Percentiles rank a stretch among this genome's conserved stretches.
Evolutionary conservation across 2,329 filamentous ascomycete genomes (phyloP).

Genomic region (Trichophyton schoenleinii): DNA sequence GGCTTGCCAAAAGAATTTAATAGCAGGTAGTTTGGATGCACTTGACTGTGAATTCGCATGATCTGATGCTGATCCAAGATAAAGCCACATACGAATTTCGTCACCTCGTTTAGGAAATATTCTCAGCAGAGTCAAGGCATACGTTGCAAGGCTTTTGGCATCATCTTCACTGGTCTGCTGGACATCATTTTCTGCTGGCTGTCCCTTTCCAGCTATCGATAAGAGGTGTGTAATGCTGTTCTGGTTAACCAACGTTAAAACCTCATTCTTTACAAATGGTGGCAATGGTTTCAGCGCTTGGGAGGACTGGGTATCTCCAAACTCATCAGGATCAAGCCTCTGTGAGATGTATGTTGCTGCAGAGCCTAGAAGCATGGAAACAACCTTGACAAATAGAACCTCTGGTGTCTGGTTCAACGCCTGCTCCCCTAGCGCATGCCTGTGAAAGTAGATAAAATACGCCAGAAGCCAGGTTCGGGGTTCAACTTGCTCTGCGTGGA

Average conservation of each 20-base stretch:
- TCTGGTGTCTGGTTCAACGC: constrained; percentile 33
- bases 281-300: constrained; percentile 24
- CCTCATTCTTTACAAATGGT: constrained; percentile 50
- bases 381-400: constrained; percentile 42
- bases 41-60: constrained; percentile 22
- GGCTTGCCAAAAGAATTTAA: constrained; percentile 75
- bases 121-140: constrained; percentile 70
- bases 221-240: constrained; percentile 57
- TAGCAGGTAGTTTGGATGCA: constrained; percentile 44
- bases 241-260: constrained; percentile 61
- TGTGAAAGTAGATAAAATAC: constrained; percentile 48
- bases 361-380: constrained; percentile 45
- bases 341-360: constrained; percentile 43
- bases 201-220: constrained; percentile 26
- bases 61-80: constrained; percentile 53
- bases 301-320: constrained; percentile 17
- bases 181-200: constrained; percentile 17
- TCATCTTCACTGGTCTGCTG: constrained; percentile 34
- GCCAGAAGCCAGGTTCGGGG: constrained; percentile 45
- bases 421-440: constrained; percentile 32
- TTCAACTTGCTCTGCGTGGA: constrained; percentile 24
- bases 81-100: constrained; percentile 90
- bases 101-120: constrained; percentile 73
- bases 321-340: constrained; percentile 35
- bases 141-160: constrained; percentile 67